Base-by-base conservation (phyloP, 768 basidiomycete species). In the Tylopilus plumbeoviolaceoides region DNA sequence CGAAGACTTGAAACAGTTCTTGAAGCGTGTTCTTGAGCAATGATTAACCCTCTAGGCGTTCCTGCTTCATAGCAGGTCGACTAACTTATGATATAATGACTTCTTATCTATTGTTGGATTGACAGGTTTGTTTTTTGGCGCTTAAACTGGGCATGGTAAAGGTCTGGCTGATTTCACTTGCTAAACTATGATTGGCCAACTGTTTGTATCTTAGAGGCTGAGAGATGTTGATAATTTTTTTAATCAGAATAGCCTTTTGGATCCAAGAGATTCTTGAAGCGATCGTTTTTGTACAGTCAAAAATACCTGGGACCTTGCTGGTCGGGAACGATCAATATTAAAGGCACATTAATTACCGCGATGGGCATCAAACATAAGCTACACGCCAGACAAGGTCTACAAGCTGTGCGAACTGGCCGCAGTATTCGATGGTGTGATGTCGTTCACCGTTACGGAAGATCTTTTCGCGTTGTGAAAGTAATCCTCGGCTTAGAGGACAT, bases 1-100 rank as follows among this genome's bases (percentile, higher is more conserved):
- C 39, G 73, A 77, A 33, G 86, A 94, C 62, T 66, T 95, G 61
- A 80, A 77, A 59, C 70, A 63, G 14, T 95, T 90, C 82, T 73
- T 95, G 53, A 79, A 78, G 64, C 80, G 74, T 55, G 79, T 77
- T 28, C 64, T 88, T 17, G 79, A 80, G 28, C 47, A 53, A 48
- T 59, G 58, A 59, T 53, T 17, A 45, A 48, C 43, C 5, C 20
- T 36, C 33, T 18, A 40, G 17, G 39, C 30, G 25, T n/a, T 28
- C 10, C 51, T 44, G 11, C 14, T 33, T 33, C 33, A 33, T 40
- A 25, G 28, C 33, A 38, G 38, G n/a, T 15, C 15, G 20, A 49
- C 15, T 12, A 45, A 49, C 14, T 47, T 33, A 18, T 36, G 35
- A 17, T 14, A 33, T 33, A 33, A 33, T 33, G 35, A 36, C 46